A percentile compares a stretch with the other conserved stretches of the same genome.
phyloP scores from a whole-genome alignment of 164 flowering plant genomes.

The Sextonia rubra region DNA sequence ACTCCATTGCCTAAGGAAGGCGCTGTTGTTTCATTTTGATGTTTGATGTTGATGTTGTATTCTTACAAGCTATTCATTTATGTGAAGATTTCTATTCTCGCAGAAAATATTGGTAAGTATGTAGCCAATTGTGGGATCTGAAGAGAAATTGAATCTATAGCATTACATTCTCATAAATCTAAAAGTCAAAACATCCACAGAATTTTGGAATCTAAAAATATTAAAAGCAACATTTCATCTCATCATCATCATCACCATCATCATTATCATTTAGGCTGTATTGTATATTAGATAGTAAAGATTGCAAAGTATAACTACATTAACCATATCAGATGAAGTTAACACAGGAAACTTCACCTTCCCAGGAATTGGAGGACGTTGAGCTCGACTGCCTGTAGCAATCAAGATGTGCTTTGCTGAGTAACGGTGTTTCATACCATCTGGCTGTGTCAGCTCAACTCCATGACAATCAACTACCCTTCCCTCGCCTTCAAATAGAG shows the following conservation, averaged over 20 bases:
- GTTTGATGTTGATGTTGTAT: too few relatives aligned
- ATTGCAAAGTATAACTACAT: not conserved
- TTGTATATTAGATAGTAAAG: too few relatives aligned
- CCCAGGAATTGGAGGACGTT: slow-evolving; percentile 71
- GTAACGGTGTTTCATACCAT: slow-evolving; percentile 73
- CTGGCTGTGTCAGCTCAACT: slow-evolving; percentile 83
- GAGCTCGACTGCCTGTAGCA: slow-evolving; percentile 95
- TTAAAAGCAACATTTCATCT: not conserved
- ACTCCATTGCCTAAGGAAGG: too few relatives aligned
- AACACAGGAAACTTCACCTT: slow-evolving; percentile 33
- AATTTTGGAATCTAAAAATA: not conserved
- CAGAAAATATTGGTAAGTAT: not conserved
- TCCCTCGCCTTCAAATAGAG: slow-evolving; percentile 93
- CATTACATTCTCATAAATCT: not conserved
- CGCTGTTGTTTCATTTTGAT: too few relatives aligned
- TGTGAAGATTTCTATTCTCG: too few relatives aligned
- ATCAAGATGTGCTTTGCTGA: slow-evolving; percentile 88
- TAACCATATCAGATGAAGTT: not conserved
- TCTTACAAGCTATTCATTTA: too few relatives aligned
- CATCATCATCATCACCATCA: too few relatives aligned
- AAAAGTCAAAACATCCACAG: not conserved
- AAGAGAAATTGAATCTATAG: too few relatives aligned
- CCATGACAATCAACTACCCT: slow-evolving; percentile 77
- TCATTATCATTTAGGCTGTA: too few relatives aligned
- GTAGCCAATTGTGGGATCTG: not conserved